A percentile compares a stretch with the other conserved stretches of the same genome.
These are phyloP conservation scores for Saccharum spontaneum DNA, from an alignment of 176 grass and related monocot species.

Conservation along the genomic window DNA sequence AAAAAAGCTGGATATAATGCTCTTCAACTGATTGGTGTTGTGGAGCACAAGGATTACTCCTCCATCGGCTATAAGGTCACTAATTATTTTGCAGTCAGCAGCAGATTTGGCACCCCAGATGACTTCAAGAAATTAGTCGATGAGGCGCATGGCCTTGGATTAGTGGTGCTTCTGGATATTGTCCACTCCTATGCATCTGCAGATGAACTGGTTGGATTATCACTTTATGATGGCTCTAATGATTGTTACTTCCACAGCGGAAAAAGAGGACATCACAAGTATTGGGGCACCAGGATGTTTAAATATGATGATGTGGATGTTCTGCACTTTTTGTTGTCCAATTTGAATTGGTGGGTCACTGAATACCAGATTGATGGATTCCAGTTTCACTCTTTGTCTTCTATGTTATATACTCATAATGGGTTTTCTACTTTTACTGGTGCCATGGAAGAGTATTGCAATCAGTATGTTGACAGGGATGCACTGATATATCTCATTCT, in stretches of 20 bases:
- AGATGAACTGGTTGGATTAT: conserved; percentile 84
- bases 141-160: conserved; percentile 87
- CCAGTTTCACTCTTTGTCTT: conserved; percentile 86
- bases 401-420: conserved; percentile 99
- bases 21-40: conserved; percentile 80
- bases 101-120: conserved; percentile 95
- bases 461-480: conserved; percentile 90
- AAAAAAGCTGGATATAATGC: conserved; percentile 90
- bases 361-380: conserved; percentile 92
- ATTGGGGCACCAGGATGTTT: conserved; percentile 97
- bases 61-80: conserved; percentile 96
- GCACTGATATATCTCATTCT: conserved; percentile 88
- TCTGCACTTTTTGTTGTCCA: conserved; percentile 91
- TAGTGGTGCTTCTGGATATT: conserved; percentile 91
- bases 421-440: conserved; percentile 95
- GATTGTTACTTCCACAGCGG: conserved; percentile 91
- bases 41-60: conserved; percentile 95
- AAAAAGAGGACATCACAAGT: conserved; percentile 95
- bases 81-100: conserved; percentile 94
- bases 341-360: conserved; percentile 97
- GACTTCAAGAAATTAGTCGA: conserved; percentile 96
- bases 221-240: conserved; percentile 96
- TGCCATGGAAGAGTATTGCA: conserved; percentile 90
- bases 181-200: conserved; percentile 95
- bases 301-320: conserved; percentile 97